Conservation (phyloP, 805 yeast genomes). For the Nakazawaea peltata region DNA sequence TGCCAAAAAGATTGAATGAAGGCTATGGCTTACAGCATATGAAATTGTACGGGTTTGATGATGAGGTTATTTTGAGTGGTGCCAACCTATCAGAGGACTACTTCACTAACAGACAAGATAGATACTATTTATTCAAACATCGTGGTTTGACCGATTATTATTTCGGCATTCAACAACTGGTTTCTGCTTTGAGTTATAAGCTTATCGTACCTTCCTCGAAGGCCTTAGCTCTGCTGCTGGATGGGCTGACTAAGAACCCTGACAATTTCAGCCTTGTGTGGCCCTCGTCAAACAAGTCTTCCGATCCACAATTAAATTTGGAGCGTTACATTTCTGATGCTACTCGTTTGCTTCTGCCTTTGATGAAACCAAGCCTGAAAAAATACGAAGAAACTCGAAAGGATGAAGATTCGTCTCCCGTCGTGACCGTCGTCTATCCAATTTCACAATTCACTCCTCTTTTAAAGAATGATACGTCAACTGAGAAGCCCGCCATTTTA, state of each 20-base stretch:
- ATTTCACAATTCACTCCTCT: constrained; percentile 88
- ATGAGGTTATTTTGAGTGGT: constrained; percentile 81
- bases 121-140: constrained; percentile 71
- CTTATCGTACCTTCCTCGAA: constrained; percentile 30
- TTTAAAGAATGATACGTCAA: constrained; percentile 57
- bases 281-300: constrained; percentile 62
- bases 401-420: not conserved
- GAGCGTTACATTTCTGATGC: constrained; percentile 48
- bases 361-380: constrained; percentile 51
- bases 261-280: constrained; percentile 56
- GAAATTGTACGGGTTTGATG: constrained; percentile 94
- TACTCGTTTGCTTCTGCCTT: constrained; percentile 45
- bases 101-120: constrained; percentile 90
- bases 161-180: constrained; percentile 56
- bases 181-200: constrained; percentile 65
- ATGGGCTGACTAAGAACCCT: constrained; percentile 18
- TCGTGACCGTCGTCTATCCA: constrained; percentile 58
- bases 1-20: constrained; percentile 85
- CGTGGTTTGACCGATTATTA: constrained; percentile 61
- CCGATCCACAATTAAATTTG: constrained; percentile 56
- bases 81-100: constrained; percentile 90
- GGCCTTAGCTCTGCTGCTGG: not conserved
- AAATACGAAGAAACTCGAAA: no score
- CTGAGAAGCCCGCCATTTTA: constrained; percentile 71
- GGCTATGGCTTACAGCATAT: constrained; percentile 93